Conservation (phyloP, 2,329 filamentous ascomycete species). For the Alternaria tenuissima region DNA sequence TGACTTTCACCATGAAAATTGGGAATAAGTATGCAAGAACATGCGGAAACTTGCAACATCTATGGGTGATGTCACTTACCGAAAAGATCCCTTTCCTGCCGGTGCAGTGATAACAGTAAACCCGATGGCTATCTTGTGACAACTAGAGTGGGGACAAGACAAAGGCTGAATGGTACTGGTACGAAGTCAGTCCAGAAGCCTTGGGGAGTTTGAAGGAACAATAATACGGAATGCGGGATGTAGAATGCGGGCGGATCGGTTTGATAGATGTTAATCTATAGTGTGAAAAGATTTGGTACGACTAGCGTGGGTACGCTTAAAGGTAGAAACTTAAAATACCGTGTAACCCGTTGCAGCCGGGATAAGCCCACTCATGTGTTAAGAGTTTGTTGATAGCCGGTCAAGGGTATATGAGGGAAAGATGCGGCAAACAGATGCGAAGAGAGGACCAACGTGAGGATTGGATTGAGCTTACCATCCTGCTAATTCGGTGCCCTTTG, state of each 20-base stretch:
- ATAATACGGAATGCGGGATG: constrained; percentile 11
- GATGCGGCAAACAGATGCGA: constrained; percentile 29
- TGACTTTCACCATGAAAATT: background rate
- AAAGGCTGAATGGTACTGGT: constrained; percentile 47
- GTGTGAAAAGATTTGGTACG: constrained; percentile 45
- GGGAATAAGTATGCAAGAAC: background rate
- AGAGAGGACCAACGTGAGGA: constrained; percentile 18
- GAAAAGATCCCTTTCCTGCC: constrained; percentile 36
- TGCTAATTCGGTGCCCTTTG: constrained; percentile 42
- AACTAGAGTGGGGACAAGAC: constrained; percentile 35
- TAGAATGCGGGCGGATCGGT: constrained; percentile 36
- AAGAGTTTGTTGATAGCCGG: constrained; percentile 37
- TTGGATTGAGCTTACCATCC: constrained; percentile 50
- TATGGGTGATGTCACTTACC: constrained; percentile 37
- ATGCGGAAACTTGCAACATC: background rate
- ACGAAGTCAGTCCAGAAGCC: constrained; percentile 27
- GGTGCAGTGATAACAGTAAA: constrained; percentile 43
- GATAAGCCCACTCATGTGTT: constrained; percentile 43
- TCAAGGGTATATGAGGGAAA: constrained; percentile 33
- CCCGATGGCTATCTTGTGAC: constrained; percentile 41
- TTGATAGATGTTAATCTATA: constrained; percentile 53
- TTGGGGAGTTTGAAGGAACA: constrained; percentile 9
- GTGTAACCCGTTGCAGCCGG: constrained; percentile 43
- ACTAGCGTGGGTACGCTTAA: constrained; percentile 46
- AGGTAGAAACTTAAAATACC: constrained; percentile 46